Conservation (phyloP, 257 asterid genomes). For the Apocynum venetum region DNA sequence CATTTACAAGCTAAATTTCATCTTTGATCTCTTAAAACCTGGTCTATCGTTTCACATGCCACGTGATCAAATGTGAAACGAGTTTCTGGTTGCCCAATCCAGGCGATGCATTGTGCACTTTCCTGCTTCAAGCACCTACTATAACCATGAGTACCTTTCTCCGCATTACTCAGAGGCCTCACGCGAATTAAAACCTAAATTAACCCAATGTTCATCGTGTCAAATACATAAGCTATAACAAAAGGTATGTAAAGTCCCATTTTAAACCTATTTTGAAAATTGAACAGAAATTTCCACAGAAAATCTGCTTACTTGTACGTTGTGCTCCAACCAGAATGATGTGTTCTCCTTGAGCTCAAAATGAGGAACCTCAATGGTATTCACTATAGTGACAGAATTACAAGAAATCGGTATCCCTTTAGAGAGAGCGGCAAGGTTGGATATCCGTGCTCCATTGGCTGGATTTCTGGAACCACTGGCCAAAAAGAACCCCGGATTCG, state of each 20-base stretch:
- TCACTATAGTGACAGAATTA: conserved; percentile 44
- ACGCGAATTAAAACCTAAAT: conserved; percentile 82
- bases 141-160: conserved; percentile 60
- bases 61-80: conserved; percentile 94
- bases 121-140: conserved; percentile 92
- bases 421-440: conserved; percentile 53
- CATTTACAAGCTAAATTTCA: conserved; percentile 7
- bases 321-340: conserved; percentile 96
- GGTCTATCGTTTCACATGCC: conserved; percentile 84
- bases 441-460: conserved; percentile 45
- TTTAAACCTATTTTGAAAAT: conserved; percentile 1
- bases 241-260: neutral
- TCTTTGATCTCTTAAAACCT: conserved; percentile 41
- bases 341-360: conserved; percentile 87
- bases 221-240: neutral
- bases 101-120: conserved; percentile 68
- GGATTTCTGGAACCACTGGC: conserved; percentile 64
- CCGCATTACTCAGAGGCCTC: conserved; percentile 77
- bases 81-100: conserved; percentile 95
- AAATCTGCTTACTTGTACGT: conserved; percentile 68
- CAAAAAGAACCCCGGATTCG: conserved; percentile 48
- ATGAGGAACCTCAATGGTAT: conserved; percentile 72
- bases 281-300: neutral
- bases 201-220: conserved; percentile 4
- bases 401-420: conserved; percentile 61